Percentiles rank a stretch among this genome's conserved stretches.
Conservation (phyloP, 163 green algal genomes). For the Dunaliella salina region DNA sequence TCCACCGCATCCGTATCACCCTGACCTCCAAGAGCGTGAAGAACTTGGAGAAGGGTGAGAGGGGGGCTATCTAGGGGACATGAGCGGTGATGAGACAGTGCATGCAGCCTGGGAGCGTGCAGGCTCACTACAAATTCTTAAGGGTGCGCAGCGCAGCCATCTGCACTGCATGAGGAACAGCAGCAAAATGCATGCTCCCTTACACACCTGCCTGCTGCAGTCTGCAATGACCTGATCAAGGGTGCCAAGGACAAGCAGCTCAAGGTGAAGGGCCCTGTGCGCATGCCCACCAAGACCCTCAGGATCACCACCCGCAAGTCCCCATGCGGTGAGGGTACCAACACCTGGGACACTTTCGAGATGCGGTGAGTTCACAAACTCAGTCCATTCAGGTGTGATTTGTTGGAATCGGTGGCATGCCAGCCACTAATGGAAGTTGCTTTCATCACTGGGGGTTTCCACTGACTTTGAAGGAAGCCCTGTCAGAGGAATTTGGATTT, state of each 20-base stretch:
- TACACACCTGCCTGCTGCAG: slow-evolving; percentile 42
- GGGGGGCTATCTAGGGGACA: not conserved
- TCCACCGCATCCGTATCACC: slow-evolving; percentile 98
- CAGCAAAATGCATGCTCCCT: slow-evolving; percentile 7
- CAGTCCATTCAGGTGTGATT: no score
- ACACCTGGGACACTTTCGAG: slow-evolving; percentile 95
- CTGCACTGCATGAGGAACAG: not conserved
- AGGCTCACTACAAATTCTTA: not conserved
- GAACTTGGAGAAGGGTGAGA: slow-evolving; percentile 95
- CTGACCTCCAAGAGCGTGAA: slow-evolving; percentile 95
- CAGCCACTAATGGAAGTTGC: no score
- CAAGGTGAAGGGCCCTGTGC: slow-evolving; percentile 95
- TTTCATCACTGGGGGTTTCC: no score
- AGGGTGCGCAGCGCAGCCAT: not conserved
- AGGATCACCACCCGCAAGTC: slow-evolving; percentile 97
- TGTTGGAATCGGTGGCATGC: no score
- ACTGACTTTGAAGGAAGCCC: no score
- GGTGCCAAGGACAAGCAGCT: slow-evolving; percentile 97
- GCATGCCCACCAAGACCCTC: slow-evolving; percentile 96
- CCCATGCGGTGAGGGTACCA: slow-evolving; percentile 97
- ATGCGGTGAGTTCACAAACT: slow-evolving; percentile 75
- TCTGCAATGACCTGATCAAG: slow-evolving; percentile 94
- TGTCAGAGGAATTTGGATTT: no score
- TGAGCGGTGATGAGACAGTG: not conserved
- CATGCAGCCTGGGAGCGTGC: not conserved